Conservation (phyloP, 768 basidiomycete genomes). For the Lactifluus pinguis region DNA sequence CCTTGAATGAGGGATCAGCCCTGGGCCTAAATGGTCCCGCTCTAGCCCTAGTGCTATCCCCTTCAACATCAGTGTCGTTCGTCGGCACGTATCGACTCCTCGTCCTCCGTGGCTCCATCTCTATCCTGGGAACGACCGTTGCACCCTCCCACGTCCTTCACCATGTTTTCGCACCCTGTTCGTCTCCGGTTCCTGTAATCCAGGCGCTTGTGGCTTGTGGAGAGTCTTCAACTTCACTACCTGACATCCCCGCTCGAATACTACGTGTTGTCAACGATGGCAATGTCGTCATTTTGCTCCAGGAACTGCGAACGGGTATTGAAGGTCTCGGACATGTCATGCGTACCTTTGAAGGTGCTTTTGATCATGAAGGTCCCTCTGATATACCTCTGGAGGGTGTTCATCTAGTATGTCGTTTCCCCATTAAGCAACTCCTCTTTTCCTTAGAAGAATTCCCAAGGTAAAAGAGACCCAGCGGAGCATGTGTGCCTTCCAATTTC, state of each 20-base stretch:
- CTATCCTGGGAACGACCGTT: conserved; percentile 47
- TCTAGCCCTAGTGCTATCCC: conserved; percentile 36
- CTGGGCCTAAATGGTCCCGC: conserved; percentile 26
- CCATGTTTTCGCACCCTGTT: conserved; percentile 65
- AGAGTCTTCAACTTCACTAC: conserved; percentile 12
- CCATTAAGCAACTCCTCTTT: conserved; percentile 11
- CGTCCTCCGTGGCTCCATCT: conserved; percentile 53
- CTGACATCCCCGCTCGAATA: conserved; percentile 16
- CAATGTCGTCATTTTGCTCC: conserved; percentile 44
- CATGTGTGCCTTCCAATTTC: conserved; percentile 28
- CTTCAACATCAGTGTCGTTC: conserved; percentile 50
- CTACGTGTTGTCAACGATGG: conserved; percentile 8
- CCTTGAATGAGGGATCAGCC: conserved; percentile 30
- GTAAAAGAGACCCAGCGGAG: conserved; percentile 24
- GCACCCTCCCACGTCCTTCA: conserved; percentile 34
- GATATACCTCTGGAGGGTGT: conserved; percentile 41
- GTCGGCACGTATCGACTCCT: conserved; percentile 56
- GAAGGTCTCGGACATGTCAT: conserved; percentile 60
- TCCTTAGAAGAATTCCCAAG: conserved; percentile 17
- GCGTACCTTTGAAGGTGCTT: conserved; percentile 51
- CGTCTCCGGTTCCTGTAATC: conserved; percentile 63
- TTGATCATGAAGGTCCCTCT: conserved; percentile 38
- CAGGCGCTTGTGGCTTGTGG: conserved; percentile 21
- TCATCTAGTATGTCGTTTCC: conserved; percentile 34
- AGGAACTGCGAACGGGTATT: conserved; percentile 49